Evolutionary conservation across 2,329 filamentous ascomycete genomes (phyloP), one percentile per base, ranked within the genome.

Genomic region (Byssoonygena ceratinophila): DNA sequence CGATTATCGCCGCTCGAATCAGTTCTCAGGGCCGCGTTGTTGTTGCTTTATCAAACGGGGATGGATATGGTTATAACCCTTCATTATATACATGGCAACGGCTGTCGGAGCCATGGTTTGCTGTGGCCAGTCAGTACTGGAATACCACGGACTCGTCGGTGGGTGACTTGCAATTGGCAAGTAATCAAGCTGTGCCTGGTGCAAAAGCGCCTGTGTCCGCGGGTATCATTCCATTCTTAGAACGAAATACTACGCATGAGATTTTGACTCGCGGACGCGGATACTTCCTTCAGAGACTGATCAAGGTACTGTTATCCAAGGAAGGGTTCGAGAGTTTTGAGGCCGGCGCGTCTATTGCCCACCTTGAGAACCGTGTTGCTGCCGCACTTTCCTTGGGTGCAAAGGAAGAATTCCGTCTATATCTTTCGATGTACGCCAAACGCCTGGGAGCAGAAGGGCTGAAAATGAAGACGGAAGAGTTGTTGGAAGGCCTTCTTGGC

Each of bases 341-440:
- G 68, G 87, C 87, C 20, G 85, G 81, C 40, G 86, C 96, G 46
- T 94, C 87, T 51, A 89, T 98, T 57, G 91, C 90, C 5, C 92
- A 98, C 71, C 74, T 98, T 11, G 92, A 98, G 68, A 97, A 96
- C 63, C 81, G 94, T 36, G 83, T 98, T 43, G 91, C 92, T 1
- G 94, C 88, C 3, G 87, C 92, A 0, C 72, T 94, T 64, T 84
- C 87, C 55, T 74, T 98, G 0, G 87, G 85, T 2, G 85, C 92
- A 0, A 85, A 82, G 60, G 90, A 97, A 54, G 92, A 98, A 66
- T 98, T 97, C 71, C 82, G 88, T 53, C 76, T 95, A 1, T 97
- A 97, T 63, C 74, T 98, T n/a, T 85, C 89, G 63, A 97, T 97
- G 89, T 98, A 98, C 63, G 91, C 90, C 2, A 97, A 96, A 72